Percentiles rank a stretch among this genome's conserved stretches.
Conservation (phyloP, 768 basidiomycete species). For the Lactifluus echinatus region DNA sequence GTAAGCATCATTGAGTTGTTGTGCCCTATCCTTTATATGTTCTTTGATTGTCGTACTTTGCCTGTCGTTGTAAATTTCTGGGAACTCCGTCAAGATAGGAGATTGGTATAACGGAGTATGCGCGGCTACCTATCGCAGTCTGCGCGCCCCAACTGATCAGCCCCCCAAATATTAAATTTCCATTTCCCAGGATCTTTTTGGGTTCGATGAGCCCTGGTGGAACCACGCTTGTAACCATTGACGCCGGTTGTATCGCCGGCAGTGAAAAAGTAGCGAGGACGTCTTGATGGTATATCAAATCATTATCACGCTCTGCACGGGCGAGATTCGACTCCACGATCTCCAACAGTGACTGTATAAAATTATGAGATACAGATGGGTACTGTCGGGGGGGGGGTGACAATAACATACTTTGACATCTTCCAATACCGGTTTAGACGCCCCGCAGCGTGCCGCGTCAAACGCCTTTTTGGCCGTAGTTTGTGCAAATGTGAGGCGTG, state of each 20-base stretch:
- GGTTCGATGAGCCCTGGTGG: slow-evolving; percentile 54
- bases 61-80: slow-evolving; percentile 82
- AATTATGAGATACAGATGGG: not conserved
- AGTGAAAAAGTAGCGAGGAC: slow-evolving; percentile 68
- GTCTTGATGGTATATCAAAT: slow-evolving; percentile 89
- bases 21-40: slow-evolving; percentile 50
- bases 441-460: slow-evolving; percentile 53
- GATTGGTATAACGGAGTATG: not conserved
- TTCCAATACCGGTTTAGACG: slow-evolving; percentile 54
- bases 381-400: not conserved
- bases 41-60: slow-evolving; percentile 64
- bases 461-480: slow-evolving; percentile 60
- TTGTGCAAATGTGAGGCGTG: slow-evolving; percentile 63
- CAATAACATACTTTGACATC: slow-evolving; percentile 61
- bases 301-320: slow-evolving; percentile 84
- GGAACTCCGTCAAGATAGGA: not conserved
- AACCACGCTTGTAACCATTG: slow-evolving; percentile 53
- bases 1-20: slow-evolving; percentile 50
- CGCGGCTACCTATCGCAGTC: slow-evolving; percentile 69
- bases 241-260: slow-evolving; percentile 49
- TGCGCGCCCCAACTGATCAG: slow-evolving; percentile 82
- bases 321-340: slow-evolving; percentile 55
- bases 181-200: slow-evolving; percentile 41
- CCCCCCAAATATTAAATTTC: slow-evolving; percentile 58
- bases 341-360: slow-evolving; percentile 60